A percentile compares a stretch with the other conserved stretches of the same genome.
Conservation (phyloP, 257 asterid species). For the Oldenlandia corymbosa region DNA sequence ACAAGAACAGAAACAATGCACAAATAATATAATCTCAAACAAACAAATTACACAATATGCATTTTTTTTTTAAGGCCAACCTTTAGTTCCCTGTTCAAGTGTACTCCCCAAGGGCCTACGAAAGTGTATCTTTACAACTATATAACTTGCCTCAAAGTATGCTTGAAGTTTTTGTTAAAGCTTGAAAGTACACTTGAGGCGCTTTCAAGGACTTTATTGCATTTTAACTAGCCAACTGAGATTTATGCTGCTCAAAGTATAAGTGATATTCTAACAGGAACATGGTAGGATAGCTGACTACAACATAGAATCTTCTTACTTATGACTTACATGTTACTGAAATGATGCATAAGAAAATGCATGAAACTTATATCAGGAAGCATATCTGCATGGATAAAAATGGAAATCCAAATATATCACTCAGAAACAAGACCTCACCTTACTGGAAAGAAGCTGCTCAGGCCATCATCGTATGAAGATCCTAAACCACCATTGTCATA, state of each 20-base stretch:
- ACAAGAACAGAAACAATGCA: neutral
- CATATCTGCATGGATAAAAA: neutral
- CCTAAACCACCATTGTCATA: conserved; percentile 43
- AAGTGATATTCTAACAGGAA: neutral
- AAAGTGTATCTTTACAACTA: neutral
- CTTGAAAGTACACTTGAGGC: neutral
- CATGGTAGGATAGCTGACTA: neutral
- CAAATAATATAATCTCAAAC: neutral
- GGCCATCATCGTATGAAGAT: conserved; percentile 58
- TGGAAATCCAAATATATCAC: neutral
- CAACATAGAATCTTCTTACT: neutral
- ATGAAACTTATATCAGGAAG: neutral
- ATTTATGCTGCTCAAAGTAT: neutral
- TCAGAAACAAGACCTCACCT: conserved; percentile 41
- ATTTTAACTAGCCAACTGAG: neutral
- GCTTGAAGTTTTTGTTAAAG: neutral
- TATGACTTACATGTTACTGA: neutral
- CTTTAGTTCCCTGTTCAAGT: neutral
- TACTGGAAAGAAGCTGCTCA: conserved; percentile 53
- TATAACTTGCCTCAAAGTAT: neutral
- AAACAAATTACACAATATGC: neutral
- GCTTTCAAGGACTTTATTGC: neutral
- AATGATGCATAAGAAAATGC: neutral
- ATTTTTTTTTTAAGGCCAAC: neutral
- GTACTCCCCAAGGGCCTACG: neutral